Percentiles rank a stretch among this genome's conserved stretches.
Evolutionary conservation across 139 green algal species (phyloP).

Genomic region (Monoraphidium neglectum): DNA sequence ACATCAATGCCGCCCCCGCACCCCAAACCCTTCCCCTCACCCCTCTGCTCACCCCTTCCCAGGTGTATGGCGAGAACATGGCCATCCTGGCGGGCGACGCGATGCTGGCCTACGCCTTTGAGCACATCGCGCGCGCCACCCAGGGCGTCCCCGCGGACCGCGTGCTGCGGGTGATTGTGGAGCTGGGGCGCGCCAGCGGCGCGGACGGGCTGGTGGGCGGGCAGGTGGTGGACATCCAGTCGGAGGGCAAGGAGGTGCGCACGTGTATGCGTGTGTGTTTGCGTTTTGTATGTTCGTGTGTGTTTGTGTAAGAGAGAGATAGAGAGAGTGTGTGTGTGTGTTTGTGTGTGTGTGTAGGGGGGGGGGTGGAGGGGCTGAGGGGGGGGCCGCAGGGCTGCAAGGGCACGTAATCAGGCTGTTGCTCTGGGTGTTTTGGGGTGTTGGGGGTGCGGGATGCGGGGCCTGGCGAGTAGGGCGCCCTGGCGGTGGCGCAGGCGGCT

Average conservation of each 20-base stretch:
- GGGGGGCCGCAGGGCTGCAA: too few relatives aligned
- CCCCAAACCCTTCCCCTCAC: neutral
- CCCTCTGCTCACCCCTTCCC: constrained; percentile 21
- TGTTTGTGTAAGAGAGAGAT: too few relatives aligned
- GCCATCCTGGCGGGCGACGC: constrained; percentile 98
- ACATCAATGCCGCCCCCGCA: too few relatives aligned
- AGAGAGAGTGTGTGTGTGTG: too few relatives aligned
- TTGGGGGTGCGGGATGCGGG: too few relatives aligned
- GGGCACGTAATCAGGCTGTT: too few relatives aligned
- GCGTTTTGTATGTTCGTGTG: too few relatives aligned
- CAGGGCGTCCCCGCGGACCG: constrained; percentile 79
- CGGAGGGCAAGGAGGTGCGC: constrained; percentile 69
- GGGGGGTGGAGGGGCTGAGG: too few relatives aligned
- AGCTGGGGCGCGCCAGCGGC: constrained; percentile 85
- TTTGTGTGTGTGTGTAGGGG: neutral
- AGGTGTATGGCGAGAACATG: constrained; percentile 96
- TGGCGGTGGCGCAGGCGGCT: too few relatives aligned
- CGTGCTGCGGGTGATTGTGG: constrained; percentile 65
- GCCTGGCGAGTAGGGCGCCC: too few relatives aligned
- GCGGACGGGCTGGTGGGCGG: constrained; percentile 93
- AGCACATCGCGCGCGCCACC: constrained; percentile 94
- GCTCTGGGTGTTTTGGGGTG: too few relatives aligned
- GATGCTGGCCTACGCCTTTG: constrained; percentile 92
- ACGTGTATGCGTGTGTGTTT: too few relatives aligned
- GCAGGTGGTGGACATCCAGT: constrained; percentile 97